phyloP scores from a whole-genome alignment of 257 asterid genomes.

The Przewalskia tangutica region DNA sequence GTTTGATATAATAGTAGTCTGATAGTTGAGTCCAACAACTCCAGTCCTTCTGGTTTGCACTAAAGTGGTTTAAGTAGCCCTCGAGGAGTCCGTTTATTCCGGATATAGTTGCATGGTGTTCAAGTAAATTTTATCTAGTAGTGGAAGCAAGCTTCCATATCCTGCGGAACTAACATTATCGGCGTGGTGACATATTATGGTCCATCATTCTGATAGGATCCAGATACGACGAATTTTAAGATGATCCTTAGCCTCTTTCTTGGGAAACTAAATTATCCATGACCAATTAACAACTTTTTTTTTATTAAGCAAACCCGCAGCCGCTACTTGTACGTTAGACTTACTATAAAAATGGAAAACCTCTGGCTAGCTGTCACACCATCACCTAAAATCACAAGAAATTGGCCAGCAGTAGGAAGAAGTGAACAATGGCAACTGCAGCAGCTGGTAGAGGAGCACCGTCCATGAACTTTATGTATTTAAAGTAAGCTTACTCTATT shows the following conservation, averaged over 20 bases:
- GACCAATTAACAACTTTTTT: background rate
- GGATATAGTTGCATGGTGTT: background rate
- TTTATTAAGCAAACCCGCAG: too few species aligned
- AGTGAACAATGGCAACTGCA: constrained; percentile 50
- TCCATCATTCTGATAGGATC: constrained; percentile 1
- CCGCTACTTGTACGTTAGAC: background rate
- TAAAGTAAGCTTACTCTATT: constrained; percentile 41
- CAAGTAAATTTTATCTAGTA: background rate
- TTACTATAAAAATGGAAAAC: constrained; percentile 17
- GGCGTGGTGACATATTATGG: background rate
- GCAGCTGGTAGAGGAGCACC: constrained; percentile 67
- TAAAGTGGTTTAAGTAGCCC: too few species aligned
- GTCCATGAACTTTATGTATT: constrained; percentile 38
- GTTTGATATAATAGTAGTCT: too few species aligned
- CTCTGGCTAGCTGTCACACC: background rate
- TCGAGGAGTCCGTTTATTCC: too few species aligned
- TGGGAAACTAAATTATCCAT: constrained; percentile 34
- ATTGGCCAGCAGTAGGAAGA: background rate
- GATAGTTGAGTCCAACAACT: too few species aligned
- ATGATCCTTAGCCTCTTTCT: constrained; percentile 15
- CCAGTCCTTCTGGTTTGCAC: too few species aligned
- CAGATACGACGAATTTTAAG: constrained; percentile 6
- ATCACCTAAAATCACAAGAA: background rate
- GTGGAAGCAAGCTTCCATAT: constrained; percentile 14
- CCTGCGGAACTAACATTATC: constrained; percentile 16